Evolutionary conservation across 495 filamentous ascomycete species (phyloP).

Genomic region (Saxispiralis lemnorum): DNA sequence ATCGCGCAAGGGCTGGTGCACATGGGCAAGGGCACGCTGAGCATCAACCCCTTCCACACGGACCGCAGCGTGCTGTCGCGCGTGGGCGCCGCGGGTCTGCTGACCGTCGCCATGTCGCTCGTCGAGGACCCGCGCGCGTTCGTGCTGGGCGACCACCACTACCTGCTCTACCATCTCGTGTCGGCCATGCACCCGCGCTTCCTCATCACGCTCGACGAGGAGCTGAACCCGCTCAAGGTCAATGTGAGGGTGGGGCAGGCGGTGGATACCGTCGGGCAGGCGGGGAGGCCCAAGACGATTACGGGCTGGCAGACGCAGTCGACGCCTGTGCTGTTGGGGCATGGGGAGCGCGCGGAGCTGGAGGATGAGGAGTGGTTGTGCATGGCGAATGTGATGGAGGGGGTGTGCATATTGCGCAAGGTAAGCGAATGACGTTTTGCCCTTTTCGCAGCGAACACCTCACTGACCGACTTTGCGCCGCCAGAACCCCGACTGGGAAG

Average conservation of each 20-base stretch:
- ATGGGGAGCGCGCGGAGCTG: conserved; percentile 88
- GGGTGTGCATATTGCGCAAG: conserved; percentile 90
- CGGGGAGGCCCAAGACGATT: conserved; percentile 93
- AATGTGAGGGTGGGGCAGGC: conserved; percentile 96
- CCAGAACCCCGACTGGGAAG: conserved; percentile 3
- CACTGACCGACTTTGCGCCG: not conserved
- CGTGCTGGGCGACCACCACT: conserved; percentile 73
- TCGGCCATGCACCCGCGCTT: conserved; percentile 96
- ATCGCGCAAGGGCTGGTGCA: conserved; percentile 94
- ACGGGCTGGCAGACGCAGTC: conserved; percentile 99
- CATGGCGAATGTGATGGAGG: conserved; percentile 78
- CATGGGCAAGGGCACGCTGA: conserved; percentile 97
- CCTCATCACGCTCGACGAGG: conserved; percentile 87
- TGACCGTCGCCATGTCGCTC: conserved; percentile 77
- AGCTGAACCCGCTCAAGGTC: conserved; percentile 81
- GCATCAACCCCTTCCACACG: conserved; percentile 92
- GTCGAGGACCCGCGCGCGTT: conserved; percentile 83
- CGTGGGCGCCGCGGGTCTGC: conserved; percentile 74
- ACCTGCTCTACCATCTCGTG: conserved; percentile 91
- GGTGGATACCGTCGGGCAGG: conserved; percentile 94
- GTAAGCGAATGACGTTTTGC: conserved; percentile 30
- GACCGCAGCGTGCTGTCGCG: conserved; percentile 88
- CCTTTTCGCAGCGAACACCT: not conserved
- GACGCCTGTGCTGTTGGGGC: conserved; percentile 79
- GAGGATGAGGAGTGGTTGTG: conserved; percentile 95